Evolutionary conservation across 1,284 basidiomycete species (phyloP).

Genomic region (Thecaphora frezii): DNA sequence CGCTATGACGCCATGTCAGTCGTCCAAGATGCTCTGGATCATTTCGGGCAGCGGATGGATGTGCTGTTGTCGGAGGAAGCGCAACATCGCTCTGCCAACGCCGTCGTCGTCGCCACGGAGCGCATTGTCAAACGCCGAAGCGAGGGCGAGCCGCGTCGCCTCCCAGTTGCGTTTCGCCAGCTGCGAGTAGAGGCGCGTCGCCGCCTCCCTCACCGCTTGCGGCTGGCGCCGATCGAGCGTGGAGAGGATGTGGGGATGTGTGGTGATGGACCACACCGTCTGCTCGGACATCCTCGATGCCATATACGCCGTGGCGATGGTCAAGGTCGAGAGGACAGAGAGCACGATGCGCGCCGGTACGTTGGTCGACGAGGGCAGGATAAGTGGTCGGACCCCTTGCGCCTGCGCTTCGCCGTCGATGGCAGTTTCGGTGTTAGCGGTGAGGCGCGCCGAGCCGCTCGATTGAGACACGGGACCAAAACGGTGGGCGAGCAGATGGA

Average conservation of each 20-base stretch:
- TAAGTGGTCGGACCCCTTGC: slow-evolving; percentile 9
- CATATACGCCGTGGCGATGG: slow-evolving; percentile 9
- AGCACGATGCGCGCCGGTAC: slow-evolving; percentile 18
- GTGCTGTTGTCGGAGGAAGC: too few species aligned
- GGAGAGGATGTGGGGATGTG: slow-evolving; percentile 8
- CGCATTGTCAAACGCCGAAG: slow-evolving; percentile 5
- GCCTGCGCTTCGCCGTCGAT: slow-evolving; percentile 1
- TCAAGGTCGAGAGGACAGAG: slow-evolving; percentile 16
- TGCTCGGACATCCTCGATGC: slow-evolving; percentile 15
- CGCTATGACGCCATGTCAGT: too few species aligned
- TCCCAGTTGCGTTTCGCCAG: slow-evolving; percentile 11
- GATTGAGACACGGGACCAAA: neutral
- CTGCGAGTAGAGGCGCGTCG: slow-evolving; percentile 8
- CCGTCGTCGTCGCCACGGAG: too few species aligned
- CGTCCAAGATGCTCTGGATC: too few species aligned
- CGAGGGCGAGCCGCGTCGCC: slow-evolving; percentile 12
- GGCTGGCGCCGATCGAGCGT: slow-evolving; percentile 21
- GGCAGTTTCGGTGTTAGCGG: neutral
- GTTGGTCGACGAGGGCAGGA: slow-evolving; percentile 12
- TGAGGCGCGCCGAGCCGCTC: too few species aligned
- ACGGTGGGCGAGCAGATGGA: slow-evolving; percentile 13
- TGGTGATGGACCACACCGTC: slow-evolving; percentile 21
- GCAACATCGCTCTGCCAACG: neutral
- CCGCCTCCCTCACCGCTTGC: slow-evolving; percentile 3
- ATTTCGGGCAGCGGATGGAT: too few species aligned